Evolutionary conservation across 108 stramenopile species (phyloP), one percentile per base, ranked within the genome.

Genomic region (Nitzschia putrida): DNA sequence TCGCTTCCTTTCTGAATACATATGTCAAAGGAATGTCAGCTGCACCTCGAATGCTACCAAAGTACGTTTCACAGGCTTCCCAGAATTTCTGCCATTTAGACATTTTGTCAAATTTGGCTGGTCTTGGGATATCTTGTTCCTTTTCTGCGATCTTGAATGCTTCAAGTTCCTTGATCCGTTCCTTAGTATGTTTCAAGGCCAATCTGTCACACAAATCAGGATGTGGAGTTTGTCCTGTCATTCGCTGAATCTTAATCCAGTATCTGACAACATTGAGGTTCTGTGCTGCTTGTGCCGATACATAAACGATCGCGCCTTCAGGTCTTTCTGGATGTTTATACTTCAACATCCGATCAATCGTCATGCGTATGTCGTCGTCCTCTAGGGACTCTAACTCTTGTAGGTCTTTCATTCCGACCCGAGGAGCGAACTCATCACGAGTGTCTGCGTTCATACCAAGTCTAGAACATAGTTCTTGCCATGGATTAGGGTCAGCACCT

Each of bases 1-100:
- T 8, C 20, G 10, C 53, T 53, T 53, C 18, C 18, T 53, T n/a
- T 8, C 53, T 9, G 18, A 53, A n/a, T 8, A 53, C 53, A 20
- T 53, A 53, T n/a, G 18, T 21, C 18, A 53, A 53, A 44, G 44
- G 44, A 44, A 44, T 44, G 44, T 44, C 44, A 13, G 44, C 44
- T 11, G 44, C 44, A 44, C 44, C 44, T 11, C 44, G 44, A 13
- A 44, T 44, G 13, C 44, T 44, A 13, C 13, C 13, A 44, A 44
- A 44, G 44, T 44, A 44, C 13, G 44, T 44, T 13, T 44, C 11
- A 11, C 11, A 9, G 9, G 44, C 44, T 13, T 44, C 44, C 44
- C 44, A 44, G 44, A 44, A 44, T 13, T 44, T 44, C 44, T 11
- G 44, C 44, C 44, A 44, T 44, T 44, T 13, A 44, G 44, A 44